Conservation (phyloP, 768 basidiomycete genomes). For the Boletales sp. region DNA sequence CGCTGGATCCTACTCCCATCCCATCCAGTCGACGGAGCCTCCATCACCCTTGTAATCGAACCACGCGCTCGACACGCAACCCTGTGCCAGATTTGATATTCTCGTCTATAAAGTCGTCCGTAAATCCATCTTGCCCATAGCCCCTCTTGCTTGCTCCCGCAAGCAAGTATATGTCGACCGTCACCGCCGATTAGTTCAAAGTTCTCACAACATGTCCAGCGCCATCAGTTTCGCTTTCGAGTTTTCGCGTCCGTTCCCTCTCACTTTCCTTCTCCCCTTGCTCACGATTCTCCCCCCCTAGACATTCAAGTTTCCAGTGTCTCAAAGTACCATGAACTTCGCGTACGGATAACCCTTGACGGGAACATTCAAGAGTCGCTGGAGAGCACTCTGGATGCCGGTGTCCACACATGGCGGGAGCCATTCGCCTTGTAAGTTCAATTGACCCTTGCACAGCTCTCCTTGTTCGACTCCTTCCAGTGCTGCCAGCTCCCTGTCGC, state of each 20-base stretch:
- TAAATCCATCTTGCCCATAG: constrained; percentile 29
- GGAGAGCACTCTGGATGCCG: constrained; percentile 23
- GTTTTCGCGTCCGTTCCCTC: constrained; percentile 23
- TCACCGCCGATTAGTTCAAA: constrained; percentile 9
- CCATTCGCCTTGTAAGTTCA: constrained; percentile 26
- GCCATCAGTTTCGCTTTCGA: constrained; percentile 15
- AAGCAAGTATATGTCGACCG: constrained; percentile 22
- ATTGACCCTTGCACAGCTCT: not conserved
- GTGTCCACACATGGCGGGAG: constrained; percentile 27
- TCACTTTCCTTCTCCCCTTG: not conserved
- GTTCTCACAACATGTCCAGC: constrained; percentile 11
- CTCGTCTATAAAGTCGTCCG: constrained; percentile 22
- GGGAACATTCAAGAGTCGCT: constrained; percentile 27
- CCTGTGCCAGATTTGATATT: constrained; percentile 35
- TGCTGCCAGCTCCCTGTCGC: constrained; percentile 16
- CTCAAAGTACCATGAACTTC: constrained; percentile 24
- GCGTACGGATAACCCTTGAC: constrained; percentile 24
- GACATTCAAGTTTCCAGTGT: constrained; percentile 22
- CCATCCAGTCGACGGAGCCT: constrained; percentile 17
- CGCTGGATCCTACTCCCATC: constrained; percentile 16
- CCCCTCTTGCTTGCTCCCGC: constrained; percentile 27
- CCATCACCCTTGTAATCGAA: constrained; percentile 10
- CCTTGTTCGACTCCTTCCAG: constrained; percentile 16
- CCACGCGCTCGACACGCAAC: constrained; percentile 30
- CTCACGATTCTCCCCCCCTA: constrained; percentile 2